Percentiles rank a stretch among this genome's conserved stretches.
Evolutionary conservation across 2,329 filamentous ascomycete species (phyloP).

Genomic region (Cladosporium sp.): DNA sequence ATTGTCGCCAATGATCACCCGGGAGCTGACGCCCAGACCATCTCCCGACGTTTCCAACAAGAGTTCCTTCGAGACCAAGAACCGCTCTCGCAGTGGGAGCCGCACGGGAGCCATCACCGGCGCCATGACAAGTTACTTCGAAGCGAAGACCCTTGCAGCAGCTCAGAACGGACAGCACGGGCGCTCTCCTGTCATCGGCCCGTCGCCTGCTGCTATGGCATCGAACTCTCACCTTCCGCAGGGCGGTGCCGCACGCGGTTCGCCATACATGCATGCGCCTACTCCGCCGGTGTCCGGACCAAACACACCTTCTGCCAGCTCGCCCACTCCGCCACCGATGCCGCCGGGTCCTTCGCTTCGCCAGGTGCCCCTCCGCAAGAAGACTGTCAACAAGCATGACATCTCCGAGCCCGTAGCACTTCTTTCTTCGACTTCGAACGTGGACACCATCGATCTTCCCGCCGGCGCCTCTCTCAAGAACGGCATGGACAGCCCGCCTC

Average conservation of each 20-base stretch:
- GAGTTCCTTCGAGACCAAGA: constrained; percentile 13
- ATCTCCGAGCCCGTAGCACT: constrained; percentile 54
- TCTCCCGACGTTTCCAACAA: constrained; percentile 25
- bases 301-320: constrained; percentile 33
- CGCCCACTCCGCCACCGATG: constrained; percentile 17
- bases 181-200: constrained; percentile 8
- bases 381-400: constrained; percentile 52
- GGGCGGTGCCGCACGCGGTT: constrained; percentile 13
- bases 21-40: constrained; percentile 27
- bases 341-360: constrained; percentile 36
- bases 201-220: constrained; percentile 17
- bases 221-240: constrained; percentile 19
- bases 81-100: constrained; percentile 19
- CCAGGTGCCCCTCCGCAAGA: constrained; percentile 46
- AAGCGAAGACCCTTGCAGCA: constrained; percentile 16
- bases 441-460: constrained; percentile 53
- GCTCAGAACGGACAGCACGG: background rate
- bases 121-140: constrained; percentile 22
- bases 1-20: constrained; percentile 29
- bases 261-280: constrained; percentile 46
- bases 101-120: constrained; percentile 11
- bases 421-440: constrained; percentile 50
- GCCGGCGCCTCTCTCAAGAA: constrained; percentile 50
- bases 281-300: constrained; percentile 48
- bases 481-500: constrained; percentile 42